phyloP scores from a whole-genome alignment of 2,329 filamentous ascomycete genomes.

The Pestalotiopsis sp. region DNA sequence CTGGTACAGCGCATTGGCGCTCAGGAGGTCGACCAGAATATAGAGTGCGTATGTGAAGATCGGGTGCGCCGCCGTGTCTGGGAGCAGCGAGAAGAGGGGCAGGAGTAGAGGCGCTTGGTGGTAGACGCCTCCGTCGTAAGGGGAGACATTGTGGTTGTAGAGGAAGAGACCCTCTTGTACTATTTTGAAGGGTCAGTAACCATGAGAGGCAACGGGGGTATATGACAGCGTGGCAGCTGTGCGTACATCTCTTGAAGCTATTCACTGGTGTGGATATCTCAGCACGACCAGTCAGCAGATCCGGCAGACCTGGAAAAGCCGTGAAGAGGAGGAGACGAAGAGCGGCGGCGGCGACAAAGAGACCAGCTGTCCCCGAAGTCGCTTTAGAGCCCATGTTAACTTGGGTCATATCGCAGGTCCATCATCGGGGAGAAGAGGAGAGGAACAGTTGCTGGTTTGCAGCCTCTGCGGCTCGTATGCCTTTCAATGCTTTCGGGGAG shows the following conservation, averaged over 20 bases:
- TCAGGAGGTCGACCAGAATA: conserved; percentile 76
- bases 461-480: neutral
- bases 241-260: conserved; percentile 92
- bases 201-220: neutral
- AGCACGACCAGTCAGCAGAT: conserved; percentile 84
- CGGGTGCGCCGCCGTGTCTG: conserved; percentile 64
- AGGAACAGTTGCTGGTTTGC: neutral
- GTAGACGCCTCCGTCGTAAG: conserved; percentile 89
- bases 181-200: conserved; percentile 34
- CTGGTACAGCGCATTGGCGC: conserved; percentile 73
- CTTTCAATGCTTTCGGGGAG: neutral
- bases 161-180: conserved; percentile 96
- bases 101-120: conserved; percentile 85
- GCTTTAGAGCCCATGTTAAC: conserved; percentile 37
- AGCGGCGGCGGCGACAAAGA: conserved; percentile 75
- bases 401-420: conserved; percentile 29
- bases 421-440: conserved; percentile 21
- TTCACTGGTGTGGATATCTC: conserved; percentile 97
- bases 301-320: conserved; percentile 79
- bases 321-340: conserved; percentile 79
- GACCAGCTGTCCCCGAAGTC: conserved; percentile 54
- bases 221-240: neutral
- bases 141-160: conserved; percentile 93
- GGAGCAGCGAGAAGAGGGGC: conserved; percentile 86
- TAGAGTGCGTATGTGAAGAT: conserved; percentile 80